phyloP scores from a whole-genome alignment of 129 eudicot genomes.

The Flaveria robusta region DNA sequence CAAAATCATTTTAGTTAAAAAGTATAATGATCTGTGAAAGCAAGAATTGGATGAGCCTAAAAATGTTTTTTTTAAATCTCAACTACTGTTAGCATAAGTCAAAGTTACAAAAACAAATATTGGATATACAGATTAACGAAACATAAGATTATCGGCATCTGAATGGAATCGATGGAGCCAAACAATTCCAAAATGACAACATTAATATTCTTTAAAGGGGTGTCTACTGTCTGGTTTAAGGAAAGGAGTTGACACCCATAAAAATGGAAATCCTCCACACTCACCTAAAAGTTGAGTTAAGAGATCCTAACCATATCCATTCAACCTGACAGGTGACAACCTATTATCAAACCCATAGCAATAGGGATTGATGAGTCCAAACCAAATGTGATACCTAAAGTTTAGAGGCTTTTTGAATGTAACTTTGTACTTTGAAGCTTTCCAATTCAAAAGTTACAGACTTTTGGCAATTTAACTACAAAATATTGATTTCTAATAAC shows the following conservation, averaged over 20 bases:
- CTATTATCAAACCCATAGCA: not conserved
- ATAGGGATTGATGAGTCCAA: not conserved
- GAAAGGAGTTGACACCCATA: not conserved
- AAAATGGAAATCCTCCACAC: not conserved
- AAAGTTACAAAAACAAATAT: not conserved
- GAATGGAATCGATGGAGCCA: not conserved
- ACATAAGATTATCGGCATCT: conserved; percentile 1
- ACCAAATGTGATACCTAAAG: not conserved
- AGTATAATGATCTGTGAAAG: not conserved
- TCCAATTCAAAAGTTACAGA: not conserved
- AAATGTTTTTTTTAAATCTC: not conserved
- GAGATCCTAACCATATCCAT: not conserved
- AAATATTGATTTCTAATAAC: not conserved
- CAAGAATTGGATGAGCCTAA: not conserved
- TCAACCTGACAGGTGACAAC: not conserved
- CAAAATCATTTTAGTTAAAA: not conserved
- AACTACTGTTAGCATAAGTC: conserved; percentile 14
- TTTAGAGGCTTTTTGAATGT: not conserved
- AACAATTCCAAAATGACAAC: not conserved
- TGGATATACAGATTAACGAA: conserved; percentile 3
- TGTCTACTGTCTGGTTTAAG: not conserved
- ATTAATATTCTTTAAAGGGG: not conserved
- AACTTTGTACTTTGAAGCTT: conserved; percentile 1
- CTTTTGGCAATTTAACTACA: not conserved
- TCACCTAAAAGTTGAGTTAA: not conserved